Evolutionary conservation across 2,329 filamentous ascomycete species (phyloP).

Genomic region (Sporothrix brasiliensis): DNA sequence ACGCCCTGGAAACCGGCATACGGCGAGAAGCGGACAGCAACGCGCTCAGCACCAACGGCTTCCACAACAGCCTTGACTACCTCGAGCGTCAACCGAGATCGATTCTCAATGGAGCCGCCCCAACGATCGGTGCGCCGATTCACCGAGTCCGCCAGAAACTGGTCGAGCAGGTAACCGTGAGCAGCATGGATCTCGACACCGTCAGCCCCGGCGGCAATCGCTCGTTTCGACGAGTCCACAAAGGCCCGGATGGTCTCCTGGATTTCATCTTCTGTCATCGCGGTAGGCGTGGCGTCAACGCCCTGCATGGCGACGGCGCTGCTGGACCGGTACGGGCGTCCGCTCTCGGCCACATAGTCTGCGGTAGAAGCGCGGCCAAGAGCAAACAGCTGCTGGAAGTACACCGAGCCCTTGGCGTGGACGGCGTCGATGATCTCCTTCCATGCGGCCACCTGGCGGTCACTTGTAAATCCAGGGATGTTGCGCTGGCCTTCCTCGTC

Average conservation of each 20-base stretch:
- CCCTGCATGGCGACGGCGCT: conserved; percentile 52
- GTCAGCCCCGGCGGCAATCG: conserved; percentile 67
- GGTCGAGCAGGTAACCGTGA: conserved; percentile 75
- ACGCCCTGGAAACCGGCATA: conserved; percentile 61
- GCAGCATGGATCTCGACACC: conserved; percentile 74
- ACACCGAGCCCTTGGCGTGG: conserved; percentile 61
- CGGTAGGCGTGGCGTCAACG: conserved; percentile 47
- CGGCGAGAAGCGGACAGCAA: conserved; percentile 58
- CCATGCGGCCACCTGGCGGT: conserved; percentile 61
- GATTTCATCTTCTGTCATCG: conserved; percentile 68
- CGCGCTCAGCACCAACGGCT: conserved; percentile 54
- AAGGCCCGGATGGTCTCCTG: conserved; percentile 63
- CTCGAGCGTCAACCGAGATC: conserved; percentile 68
- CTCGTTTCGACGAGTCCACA: conserved; percentile 55
- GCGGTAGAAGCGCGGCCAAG: conserved; percentile 47
- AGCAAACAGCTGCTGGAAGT: conserved; percentile 64
- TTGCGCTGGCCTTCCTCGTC: conserved; percentile 47
- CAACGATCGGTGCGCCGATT: conserved; percentile 71
- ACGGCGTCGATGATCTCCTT: conserved; percentile 61
- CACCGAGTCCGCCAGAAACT: conserved; percentile 67
- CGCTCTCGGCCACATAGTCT: conserved; percentile 41
- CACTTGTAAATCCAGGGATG: conserved; percentile 60
- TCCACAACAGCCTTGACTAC: conserved; percentile 60
- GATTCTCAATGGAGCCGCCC: conserved; percentile 72
- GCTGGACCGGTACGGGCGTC: conserved; percentile 44